Base-by-base conservation (phyloP, 805 yeast species). In the Nakazawaea holstii region DNA sequence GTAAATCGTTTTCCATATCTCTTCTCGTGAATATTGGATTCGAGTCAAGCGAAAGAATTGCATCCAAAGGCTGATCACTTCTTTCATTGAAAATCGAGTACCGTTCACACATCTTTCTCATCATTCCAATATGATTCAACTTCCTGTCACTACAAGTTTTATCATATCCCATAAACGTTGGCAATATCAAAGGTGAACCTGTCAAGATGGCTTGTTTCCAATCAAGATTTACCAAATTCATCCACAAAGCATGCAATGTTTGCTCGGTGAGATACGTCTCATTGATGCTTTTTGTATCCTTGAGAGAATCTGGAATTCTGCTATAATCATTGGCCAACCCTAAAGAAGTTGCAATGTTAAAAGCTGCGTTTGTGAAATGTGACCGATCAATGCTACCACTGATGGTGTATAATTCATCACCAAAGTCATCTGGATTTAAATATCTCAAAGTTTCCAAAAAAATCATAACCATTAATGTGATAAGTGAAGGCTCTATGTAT, bases 101-200 rank as follows among this genome's bases (percentile, higher is more conserved):
- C 20, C 30, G 14, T 4, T 29, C 36, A 8, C 31, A n/a, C 40
- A 45, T 45, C 17, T 35, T 26, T 11, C 49, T 26, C 49, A 45
- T 40, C 37, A 45, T 29, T 6, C 44, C 40, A 20, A 45, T 45
- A 30, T 45, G 49, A 20, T 39, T 39, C 33, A 39, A 39, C 14
- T 28, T 17, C 14, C 8, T 32, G 32, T 33, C 28, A 1, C 32
- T 10, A 15, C 39, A 11, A 11, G 39, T 39, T 15, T 39, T 39
- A 28, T 42, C 45, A 29, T 39, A 42, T 4, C 35, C 47, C 14
- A 13, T 33, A n/a, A 47, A 39, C 5, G 32, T 28, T 6, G 50
- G 50, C 8, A 47, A 11, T 6, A 47, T 24, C 28, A 43, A 29
- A 7, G 50, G 41, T 4, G 31, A 13, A 1, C 50, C 50, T 6